Percentiles rank a stretch among this genome's conserved stretches.
Conservation (phyloP, 2,329 filamentous ascomycete species). For the Cladosporium sphaerospermum region DNA sequence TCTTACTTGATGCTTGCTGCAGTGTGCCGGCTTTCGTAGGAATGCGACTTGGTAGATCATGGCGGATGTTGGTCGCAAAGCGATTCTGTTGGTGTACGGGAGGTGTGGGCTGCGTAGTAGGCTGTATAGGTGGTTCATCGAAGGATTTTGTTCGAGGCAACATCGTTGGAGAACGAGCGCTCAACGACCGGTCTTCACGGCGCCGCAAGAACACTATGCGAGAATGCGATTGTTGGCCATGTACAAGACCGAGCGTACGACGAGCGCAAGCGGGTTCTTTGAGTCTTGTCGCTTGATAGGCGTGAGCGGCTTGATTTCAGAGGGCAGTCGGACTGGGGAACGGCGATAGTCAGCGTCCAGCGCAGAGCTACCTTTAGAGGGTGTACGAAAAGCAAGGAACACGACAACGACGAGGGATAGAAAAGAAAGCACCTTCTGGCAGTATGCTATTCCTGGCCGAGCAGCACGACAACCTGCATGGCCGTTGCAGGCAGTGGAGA, state of each 20-base stretch:
- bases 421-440: conserved; percentile 4
- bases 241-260: neutral
- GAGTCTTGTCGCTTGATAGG: conserved; percentile 7
- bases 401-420: neutral
- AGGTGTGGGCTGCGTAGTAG: too few species aligned
- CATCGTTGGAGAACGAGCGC: conserved; percentile 12
- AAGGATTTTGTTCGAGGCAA: conserved; percentile 15
- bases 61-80: conserved; percentile 1
- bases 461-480: conserved; percentile 8
- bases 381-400: neutral
- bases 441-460: conserved; percentile 7
- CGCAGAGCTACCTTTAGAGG: conserved; percentile 9
- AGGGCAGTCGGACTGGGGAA: conserved; percentile 1
- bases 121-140: conserved; percentile 6
- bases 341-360: conserved; percentile 20
- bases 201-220: neutral
- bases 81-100: neutral
- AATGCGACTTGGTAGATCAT: conserved; percentile 17
- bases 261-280: too few species aligned
- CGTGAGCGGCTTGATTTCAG: conserved; percentile 1
- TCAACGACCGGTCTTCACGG: too few species aligned
- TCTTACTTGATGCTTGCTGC: conserved; percentile 14
- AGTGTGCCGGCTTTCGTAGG: conserved; percentile 15
- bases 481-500: conserved; percentile 8
- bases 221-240: neutral